Evolutionary conservation across 2,329 filamentous ascomycete genomes (phyloP).

Genomic region (Verticillium zaregamsianum): DNA sequence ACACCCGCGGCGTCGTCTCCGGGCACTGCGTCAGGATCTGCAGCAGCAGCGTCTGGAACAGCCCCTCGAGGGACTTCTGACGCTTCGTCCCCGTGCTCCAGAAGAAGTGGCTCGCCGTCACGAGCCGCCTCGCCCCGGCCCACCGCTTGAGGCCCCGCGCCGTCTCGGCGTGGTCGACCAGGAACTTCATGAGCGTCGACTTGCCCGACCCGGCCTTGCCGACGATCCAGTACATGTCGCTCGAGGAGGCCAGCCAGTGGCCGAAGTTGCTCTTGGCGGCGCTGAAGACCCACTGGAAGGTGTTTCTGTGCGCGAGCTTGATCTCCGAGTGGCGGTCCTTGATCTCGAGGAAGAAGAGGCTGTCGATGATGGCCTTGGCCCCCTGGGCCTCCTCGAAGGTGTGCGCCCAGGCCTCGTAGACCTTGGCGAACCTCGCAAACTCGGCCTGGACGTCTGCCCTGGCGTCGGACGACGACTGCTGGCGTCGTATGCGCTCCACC

Average conservation of each 20-base stretch:
- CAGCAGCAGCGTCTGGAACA: constrained; percentile 22
- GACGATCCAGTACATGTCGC: constrained; percentile 29
- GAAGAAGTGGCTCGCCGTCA: constrained; percentile 34
- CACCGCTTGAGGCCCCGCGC: constrained; percentile 24
- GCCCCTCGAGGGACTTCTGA: constrained; percentile 35
- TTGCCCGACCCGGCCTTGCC: constrained; percentile 43
- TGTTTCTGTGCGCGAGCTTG: constrained; percentile 30
- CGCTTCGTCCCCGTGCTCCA: constrained; percentile 32
- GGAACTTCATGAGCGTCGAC: constrained; percentile 41
- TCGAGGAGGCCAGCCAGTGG: constrained; percentile 18
- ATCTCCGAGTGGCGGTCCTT: constrained; percentile 18
- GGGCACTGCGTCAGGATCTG: constrained; percentile 5
- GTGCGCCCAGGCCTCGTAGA: not conserved
- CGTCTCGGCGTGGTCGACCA: constrained; percentile 23
- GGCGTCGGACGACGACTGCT: not conserved
- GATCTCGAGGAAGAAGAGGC: not conserved
- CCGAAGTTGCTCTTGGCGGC: not conserved
- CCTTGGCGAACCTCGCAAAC: not conserved
- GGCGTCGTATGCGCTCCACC: not conserved
- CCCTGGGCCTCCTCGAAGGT: not conserved
- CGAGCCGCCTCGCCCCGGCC: constrained; percentile 21
- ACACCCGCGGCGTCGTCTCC: not conserved
- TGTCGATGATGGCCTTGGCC: not conserved
- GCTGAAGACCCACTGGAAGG: constrained; percentile 39
- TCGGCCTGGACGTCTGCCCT: not conserved